Evolutionary conservation across 345 rosid genomes (phyloP).

Genomic region (Arabis hirsuta): DNA sequence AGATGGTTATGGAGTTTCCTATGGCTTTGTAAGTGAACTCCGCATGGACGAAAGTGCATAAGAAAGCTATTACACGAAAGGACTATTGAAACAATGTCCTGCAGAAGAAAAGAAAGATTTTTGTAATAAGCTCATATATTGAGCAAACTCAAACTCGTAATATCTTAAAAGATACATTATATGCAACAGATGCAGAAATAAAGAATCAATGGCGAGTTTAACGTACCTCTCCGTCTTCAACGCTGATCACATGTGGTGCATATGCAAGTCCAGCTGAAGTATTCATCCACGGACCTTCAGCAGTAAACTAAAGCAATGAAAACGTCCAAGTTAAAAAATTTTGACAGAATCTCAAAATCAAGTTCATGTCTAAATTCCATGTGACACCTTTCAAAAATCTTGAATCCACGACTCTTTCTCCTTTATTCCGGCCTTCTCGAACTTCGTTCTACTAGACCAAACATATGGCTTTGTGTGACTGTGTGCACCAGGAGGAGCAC

Average conservation of each 20-base stretch:
- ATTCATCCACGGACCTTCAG: slow-evolving; percentile 93
- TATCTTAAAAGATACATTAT: not conserved
- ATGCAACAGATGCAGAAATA: not conserved
- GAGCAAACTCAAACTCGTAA: slow-evolving; percentile 17
- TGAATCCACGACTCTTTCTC: too few relatives aligned
- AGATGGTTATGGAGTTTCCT: not conserved
- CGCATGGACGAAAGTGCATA: not conserved
- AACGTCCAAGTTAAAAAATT: not conserved
- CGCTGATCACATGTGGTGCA: slow-evolving; percentile 79
- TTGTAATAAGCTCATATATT: not conserved
- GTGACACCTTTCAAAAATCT: too few relatives aligned
- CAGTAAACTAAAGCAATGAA: slow-evolving; percentile 27
- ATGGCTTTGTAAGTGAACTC: not conserved
- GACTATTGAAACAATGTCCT: slow-evolving; percentile 84
- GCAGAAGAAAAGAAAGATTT: slow-evolving; percentile 2
- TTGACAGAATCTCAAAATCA: slow-evolving; percentile 6
- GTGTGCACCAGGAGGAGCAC: too few relatives aligned
- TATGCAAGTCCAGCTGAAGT: slow-evolving; percentile 87
- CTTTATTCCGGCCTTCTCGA: too few relatives aligned
- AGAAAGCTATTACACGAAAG: slow-evolving; percentile 31
- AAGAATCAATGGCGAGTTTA: not conserved
- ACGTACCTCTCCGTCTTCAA: slow-evolving; percentile 83
- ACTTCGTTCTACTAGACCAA: too few relatives aligned
- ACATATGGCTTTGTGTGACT: too few relatives aligned
- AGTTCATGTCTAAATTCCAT: not conserved